Conservation (phyloP, 2,329 filamentous ascomycete genomes). For the Huntiella abstrusa region DNA sequence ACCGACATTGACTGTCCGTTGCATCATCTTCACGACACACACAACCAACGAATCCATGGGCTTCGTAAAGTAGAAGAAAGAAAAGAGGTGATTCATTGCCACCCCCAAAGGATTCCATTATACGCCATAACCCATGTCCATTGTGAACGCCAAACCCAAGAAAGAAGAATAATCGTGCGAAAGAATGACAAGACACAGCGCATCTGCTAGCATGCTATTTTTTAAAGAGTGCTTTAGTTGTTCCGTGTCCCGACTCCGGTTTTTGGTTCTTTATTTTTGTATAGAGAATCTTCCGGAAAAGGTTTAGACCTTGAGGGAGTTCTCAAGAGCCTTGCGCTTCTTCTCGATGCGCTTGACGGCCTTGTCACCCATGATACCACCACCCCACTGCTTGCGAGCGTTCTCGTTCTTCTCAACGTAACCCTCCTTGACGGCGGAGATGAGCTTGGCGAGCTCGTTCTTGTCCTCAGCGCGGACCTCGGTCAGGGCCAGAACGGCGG, state of each 20-base stretch:
- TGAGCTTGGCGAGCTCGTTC: constrained; percentile 90
- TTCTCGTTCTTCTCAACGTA: constrained; percentile 94
- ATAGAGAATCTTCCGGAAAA: constrained; percentile 11
- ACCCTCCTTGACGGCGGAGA: constrained; percentile 92
- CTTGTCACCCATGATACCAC: constrained; percentile 98
- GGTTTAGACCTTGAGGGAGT: constrained; percentile 88
- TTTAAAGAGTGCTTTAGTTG: constrained; percentile 7
- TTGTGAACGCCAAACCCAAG: constrained; percentile 3
- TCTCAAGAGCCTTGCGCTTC: constrained; percentile 86
- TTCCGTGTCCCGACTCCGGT: constrained; percentile 8
- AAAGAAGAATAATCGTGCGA: constrained; percentile 3
- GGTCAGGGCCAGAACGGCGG: constrained; percentile 84
- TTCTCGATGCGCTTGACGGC: constrained; percentile 59
- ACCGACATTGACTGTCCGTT: too few relatives aligned
- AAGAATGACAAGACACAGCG: constrained; percentile 10
- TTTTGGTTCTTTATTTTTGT: constrained; percentile 10
- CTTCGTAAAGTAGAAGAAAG: neutral
- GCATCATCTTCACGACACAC: neutral
- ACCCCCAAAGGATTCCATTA: constrained; percentile 8
- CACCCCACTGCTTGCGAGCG: constrained; percentile 85
- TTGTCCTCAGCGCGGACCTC: constrained; percentile 98
- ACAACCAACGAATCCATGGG: neutral
- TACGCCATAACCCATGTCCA: constrained; percentile 10
- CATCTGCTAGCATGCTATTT: constrained; percentile 8
- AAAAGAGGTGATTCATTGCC: constrained; percentile 3